Evolutionary conservation across 75 land plant genomes (phyloP).

Genomic region (Picea glauca): DNA sequence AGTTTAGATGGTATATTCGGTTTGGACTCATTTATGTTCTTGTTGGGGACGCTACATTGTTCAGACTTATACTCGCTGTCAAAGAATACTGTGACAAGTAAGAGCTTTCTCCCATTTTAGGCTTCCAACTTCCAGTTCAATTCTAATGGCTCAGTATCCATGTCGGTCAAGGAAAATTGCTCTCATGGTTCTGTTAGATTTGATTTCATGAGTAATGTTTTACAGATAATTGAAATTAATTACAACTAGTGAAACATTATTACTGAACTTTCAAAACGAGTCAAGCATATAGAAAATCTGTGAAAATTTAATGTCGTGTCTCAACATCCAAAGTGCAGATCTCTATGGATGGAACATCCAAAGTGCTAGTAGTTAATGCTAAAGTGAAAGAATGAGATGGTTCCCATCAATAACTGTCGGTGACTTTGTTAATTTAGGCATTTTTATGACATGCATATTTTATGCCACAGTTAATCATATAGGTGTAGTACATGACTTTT

Average conservation of each 20-base stretch:
- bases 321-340: not conserved
- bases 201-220: not conserved
- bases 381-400: not conserved
- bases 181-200: not conserved
- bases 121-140: too few relatives aligned
- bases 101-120: constrained; percentile 3
- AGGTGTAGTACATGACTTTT: not conserved
- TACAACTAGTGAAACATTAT: not conserved
- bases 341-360: not conserved
- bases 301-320: too few relatives aligned
- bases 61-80: constrained; percentile 52
- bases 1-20: constrained; percentile 80
- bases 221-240: not conserved
- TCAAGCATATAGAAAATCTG: not conserved
- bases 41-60: constrained; percentile 69
- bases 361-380: not conserved
- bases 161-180: not conserved
- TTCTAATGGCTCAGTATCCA: too few relatives aligned
- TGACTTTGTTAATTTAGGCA: not conserved
- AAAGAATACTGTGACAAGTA: constrained; percentile 58
- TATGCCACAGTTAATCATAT: not conserved
- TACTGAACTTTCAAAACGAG: not conserved
- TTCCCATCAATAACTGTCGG: not conserved
- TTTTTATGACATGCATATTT: not conserved
- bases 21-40: constrained; percentile 80